These are phyloP conservation scores for Sarocladiaceae sp. DNA, from an alignment of 2,329 filamentous ascomycete genomes.

Conservation along the genomic window DNA sequence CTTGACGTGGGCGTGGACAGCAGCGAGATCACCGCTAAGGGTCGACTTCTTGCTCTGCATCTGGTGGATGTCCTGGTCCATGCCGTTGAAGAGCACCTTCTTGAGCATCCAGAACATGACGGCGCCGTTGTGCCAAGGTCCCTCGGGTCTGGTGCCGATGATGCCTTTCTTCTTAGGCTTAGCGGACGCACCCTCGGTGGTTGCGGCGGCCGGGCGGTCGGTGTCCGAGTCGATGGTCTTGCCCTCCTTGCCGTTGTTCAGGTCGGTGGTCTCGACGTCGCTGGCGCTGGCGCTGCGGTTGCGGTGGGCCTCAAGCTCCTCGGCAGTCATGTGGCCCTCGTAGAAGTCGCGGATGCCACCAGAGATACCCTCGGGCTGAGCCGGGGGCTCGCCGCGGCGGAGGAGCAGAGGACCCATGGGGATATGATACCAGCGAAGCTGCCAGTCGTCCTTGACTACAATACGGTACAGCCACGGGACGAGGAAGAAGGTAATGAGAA, in stretches of 20 bases:
- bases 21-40: constrained; percentile 45
- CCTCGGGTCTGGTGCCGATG: constrained; percentile 33
- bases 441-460: constrained; percentile 55
- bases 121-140: constrained; percentile 33
- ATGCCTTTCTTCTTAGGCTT: constrained; percentile 22
- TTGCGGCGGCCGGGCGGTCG: constrained; percentile 14
- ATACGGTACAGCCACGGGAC: constrained; percentile 53
- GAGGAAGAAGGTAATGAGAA: constrained; percentile 46
- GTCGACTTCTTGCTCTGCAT: constrained; percentile 32
- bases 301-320: constrained; percentile 35
- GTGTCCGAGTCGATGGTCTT: constrained; percentile 26
- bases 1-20: constrained; percentile 48
- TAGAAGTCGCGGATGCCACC: constrained; percentile 48
- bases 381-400: constrained; percentile 31
- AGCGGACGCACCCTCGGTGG: constrained; percentile 21
- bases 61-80: constrained; percentile 33
- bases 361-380: constrained; percentile 35
- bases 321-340: constrained; percentile 46
- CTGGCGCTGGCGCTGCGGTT: constrained; percentile 19
- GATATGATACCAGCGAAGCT: constrained; percentile 49
- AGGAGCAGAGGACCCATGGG: constrained; percentile 47
- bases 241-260: constrained; percentile 22
- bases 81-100: constrained; percentile 39
- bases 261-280: constrained; percentile 11
- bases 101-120: constrained; percentile 40